Evolutionary conservation across 75 land plant genomes (phyloP).

Genomic region (Isoetes taiwanensis): DNA sequence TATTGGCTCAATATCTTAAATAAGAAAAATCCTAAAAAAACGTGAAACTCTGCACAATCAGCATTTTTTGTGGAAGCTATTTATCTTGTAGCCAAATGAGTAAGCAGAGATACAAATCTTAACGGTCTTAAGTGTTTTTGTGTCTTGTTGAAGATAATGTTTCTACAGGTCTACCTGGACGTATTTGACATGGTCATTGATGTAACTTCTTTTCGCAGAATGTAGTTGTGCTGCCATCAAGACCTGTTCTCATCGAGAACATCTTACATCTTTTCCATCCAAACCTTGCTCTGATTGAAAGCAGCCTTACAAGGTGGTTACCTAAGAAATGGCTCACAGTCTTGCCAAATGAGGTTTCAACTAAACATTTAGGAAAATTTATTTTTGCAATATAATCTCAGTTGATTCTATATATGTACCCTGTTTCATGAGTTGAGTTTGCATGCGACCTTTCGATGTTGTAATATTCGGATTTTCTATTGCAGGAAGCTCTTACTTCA

Average conservation of each 20-base stretch:
- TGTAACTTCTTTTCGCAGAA: constrained; percentile 30
- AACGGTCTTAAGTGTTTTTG: no score
- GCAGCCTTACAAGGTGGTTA: constrained; percentile 53
- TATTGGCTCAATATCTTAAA: no score
- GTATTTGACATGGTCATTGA: background rate
- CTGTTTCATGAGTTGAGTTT: no score
- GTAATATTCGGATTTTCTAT: background rate
- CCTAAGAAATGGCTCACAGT: constrained; percentile 86
- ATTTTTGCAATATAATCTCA: no score
- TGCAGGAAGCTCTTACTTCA: background rate
- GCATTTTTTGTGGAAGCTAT: no score
- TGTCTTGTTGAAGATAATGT: background rate
- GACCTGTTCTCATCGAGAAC: constrained; percentile 78
- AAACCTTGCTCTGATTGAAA: constrained; percentile 78
- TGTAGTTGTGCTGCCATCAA: constrained; percentile 81
- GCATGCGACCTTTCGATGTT: no score
- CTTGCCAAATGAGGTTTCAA: constrained; percentile 48
- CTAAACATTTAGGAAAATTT: background rate
- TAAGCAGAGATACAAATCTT: no score
- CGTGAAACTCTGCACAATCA: no score
- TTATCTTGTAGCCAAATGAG: no score
- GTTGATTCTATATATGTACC: no score
- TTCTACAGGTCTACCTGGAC: background rate
- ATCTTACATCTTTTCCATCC: constrained; percentile 78
- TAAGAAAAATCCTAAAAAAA: no score